Percentiles rank a stretch among this genome's conserved stretches.
These are phyloP conservation scores for Colletotrichum sp. DNA, from an alignment of 2,329 filamentous ascomycete genomes.

Conservation along the genomic window DNA sequence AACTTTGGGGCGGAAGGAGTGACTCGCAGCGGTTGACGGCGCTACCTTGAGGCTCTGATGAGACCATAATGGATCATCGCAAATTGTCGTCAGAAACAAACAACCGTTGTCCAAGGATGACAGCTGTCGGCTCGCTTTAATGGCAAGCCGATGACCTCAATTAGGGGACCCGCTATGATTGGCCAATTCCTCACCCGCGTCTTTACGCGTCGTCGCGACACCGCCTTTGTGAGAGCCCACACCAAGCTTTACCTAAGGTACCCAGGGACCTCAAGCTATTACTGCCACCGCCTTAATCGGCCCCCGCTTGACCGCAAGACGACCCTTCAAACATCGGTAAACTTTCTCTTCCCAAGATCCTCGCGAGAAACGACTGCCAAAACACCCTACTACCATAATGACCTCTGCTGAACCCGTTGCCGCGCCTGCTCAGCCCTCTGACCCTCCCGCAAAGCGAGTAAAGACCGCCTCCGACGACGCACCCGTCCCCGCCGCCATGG, in stretches of 20 bases:
- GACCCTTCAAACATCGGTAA: background rate
- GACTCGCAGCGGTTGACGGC: background rate
- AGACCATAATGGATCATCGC: background rate
- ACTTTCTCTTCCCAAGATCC: background rate
- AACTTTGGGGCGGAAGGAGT: background rate
- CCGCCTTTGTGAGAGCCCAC: slow-evolving; percentile 3
- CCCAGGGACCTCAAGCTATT: background rate
- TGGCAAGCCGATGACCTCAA: background rate
- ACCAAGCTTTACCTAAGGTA: background rate
- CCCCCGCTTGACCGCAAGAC: background rate
- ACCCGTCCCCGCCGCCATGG: slow-evolving; percentile 36
- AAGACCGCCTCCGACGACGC: slow-evolving; percentile 58
- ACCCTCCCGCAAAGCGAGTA: slow-evolving; percentile 78
- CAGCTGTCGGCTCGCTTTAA: background rate
- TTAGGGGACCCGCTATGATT: background rate
- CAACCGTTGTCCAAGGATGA: background rate
- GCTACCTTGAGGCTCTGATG: background rate
- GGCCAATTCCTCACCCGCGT: slow-evolving; percentile 12
- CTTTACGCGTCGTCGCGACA: slow-evolving; percentile 13
- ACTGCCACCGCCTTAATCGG: background rate
- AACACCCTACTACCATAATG: slow-evolving; percentile 30
- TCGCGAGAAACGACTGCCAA: background rate
- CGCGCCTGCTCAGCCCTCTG: slow-evolving; percentile 65
- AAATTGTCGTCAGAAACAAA: background rate
- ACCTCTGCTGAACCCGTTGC: slow-evolving; percentile 40